Evolutionary conservation across 2,329 filamentous ascomycete genomes (phyloP), one percentile per base, ranked within the genome.

Genomic region (Ascochyta lentis): DNA sequence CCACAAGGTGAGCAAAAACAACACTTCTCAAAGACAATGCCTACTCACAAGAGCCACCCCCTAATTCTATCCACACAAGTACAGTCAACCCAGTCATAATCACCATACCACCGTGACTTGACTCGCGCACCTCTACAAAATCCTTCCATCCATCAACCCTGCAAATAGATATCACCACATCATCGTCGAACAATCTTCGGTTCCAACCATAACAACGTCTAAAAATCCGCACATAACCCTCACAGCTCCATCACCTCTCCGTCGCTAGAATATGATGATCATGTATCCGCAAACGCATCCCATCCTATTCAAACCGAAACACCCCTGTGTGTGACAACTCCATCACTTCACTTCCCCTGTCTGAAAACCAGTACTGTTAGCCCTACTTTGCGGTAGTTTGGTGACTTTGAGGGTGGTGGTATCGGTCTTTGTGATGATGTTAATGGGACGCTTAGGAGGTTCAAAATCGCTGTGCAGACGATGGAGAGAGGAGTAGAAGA

Each of bases 301-400:
- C 68, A 26, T 59, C 19, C 19, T 19, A 19, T 19, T 19, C 19
- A 19, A 19, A 3, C 19, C 3, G 19, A 19, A 19, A 19, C 19
- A 19, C 2, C 19, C 19, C 19, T 19, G 19, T 19, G 3, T 19
- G 19, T 71, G 23, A 73, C 63, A 7, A 58, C 67, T 5, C 83
- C 84, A 46, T 76, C 73, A 22, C 74, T 75, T 45, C 81, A 77
- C 76, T 84, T 83, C 53, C 57, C 71, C 51, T 75, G 72, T 43
- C 82, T 78, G 33, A 84, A 27, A 79, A 82, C 78, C 79, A 83
- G 67, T 79, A 85, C 74, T 84, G 81, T 63, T 78, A 72, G 65
- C 19, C 19, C 19, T 19, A 1, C 19, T 77, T 81, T 51, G 76
- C 66, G 16, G 82, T 82, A 13, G 49, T 52, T 29, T 63, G 59